These are phyloP conservation scores for Kwoniella shivajii DNA, from an alignment of 1,284 basidiomycete species.

Conservation along the genomic window DNA sequence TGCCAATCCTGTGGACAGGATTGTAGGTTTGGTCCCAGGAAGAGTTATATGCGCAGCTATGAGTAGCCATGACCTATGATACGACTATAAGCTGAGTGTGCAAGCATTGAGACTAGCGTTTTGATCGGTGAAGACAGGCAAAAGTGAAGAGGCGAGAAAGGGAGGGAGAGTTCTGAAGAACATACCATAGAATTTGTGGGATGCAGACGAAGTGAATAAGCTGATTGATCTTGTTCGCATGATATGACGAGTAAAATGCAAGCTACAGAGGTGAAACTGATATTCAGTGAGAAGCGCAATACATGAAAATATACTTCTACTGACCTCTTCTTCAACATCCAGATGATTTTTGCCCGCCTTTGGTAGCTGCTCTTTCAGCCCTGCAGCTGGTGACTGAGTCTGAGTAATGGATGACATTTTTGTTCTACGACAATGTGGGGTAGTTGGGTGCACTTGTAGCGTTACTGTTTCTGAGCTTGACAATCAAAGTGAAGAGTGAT, in stretches of 20 bases:
- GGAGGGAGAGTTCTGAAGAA: constrained; percentile 18
- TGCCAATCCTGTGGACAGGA: constrained; percentile 59
- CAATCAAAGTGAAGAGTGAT: too few species aligned
- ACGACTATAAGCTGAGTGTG: neutral
- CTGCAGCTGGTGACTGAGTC: too few species aligned
- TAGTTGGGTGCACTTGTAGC: too few species aligned
- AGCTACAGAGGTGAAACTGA: constrained; percentile 58
- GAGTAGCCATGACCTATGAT: constrained; percentile 24
- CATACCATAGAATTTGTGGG: constrained; percentile 76
- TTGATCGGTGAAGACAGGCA: too few species aligned
- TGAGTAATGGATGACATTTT: too few species aligned
- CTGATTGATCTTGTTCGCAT: constrained; percentile 76
- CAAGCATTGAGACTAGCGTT: too few species aligned
- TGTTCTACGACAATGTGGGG: too few species aligned
- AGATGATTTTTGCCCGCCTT: constrained; percentile 12
- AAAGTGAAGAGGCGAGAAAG: neutral
- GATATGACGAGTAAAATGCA: constrained; percentile 85
- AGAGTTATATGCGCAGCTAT: constrained; percentile 17
- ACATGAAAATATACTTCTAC: neutral
- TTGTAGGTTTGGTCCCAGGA: neutral
- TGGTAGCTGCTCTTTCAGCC: neutral
- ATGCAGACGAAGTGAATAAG: constrained; percentile 80
- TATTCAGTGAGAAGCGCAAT: neutral
- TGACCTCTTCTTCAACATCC: constrained; percentile 42
- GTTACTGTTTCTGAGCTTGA: too few species aligned